Conservation (phyloP, 129 eudicot species). For the Helichrysum umbraculigerum region DNA sequence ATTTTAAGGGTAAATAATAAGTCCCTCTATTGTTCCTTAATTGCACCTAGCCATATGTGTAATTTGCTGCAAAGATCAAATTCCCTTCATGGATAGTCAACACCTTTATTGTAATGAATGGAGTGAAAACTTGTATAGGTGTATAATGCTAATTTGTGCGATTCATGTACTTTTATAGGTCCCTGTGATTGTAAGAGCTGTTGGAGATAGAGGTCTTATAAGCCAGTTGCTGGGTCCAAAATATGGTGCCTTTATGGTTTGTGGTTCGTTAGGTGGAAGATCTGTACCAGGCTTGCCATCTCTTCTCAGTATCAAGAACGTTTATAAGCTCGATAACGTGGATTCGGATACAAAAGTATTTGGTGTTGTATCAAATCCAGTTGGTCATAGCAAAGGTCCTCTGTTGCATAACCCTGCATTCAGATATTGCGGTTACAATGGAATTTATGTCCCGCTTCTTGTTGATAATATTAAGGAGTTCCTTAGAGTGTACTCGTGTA, state of each 20-base stretch:
- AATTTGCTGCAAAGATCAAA: background rate
- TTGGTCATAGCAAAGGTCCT: conserved; percentile 88
- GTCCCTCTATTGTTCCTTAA: too few relatives aligned
- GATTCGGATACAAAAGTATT: conserved; percentile 70
- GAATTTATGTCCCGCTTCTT: conserved; percentile 77
- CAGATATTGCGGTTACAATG: conserved; percentile 63
- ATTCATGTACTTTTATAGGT: conserved; percentile 38
- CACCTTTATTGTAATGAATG: background rate
- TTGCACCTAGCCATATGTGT: background rate
- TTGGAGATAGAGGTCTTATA: conserved; percentile 82
- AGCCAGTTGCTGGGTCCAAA: conserved; percentile 78
- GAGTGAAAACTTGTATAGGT: background rate
- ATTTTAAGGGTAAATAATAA: too few relatives aligned
- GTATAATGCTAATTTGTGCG: conserved; percentile 9
- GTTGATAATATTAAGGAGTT: conserved; percentile 77
- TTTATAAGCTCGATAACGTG: conserved; percentile 53
- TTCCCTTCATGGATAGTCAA: background rate
- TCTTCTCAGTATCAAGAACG: conserved; percentile 55
- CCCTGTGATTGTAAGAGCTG: conserved; percentile 67
- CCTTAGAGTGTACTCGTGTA: conserved; percentile 61
- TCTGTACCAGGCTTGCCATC: conserved; percentile 68
- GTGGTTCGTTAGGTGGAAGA: conserved; percentile 53
- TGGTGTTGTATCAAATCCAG: conserved; percentile 84
- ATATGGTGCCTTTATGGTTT: conserved; percentile 65
- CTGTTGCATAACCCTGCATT: conserved; percentile 76